Base-by-base conservation (phyloP, 495 filamentous ascomycete genomes). In the Lophium mytilinum region DNA sequence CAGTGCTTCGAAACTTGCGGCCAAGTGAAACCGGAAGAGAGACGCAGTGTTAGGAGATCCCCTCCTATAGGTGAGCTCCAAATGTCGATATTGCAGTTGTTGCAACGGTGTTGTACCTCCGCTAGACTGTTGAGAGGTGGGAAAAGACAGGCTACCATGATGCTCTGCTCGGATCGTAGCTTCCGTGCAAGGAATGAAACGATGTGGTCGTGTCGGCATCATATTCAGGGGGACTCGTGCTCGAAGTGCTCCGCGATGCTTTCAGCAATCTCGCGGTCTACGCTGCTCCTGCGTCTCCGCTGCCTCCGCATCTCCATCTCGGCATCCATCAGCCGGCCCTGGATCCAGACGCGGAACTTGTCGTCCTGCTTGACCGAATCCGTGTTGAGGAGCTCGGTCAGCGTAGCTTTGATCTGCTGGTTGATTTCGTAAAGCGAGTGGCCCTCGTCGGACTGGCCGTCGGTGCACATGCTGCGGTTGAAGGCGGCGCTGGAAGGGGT, bases 301-400 rank as follows among this genome's bases (percentile, higher is more conserved):
- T 72, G 58, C 18, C 57, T 37, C 50, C 71, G 71, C 37, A 86
- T 69, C 63, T 85, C 80, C 53, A 71, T 76, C 63, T 86, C 83
- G 39, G 80, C 78, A 62, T 85, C 80, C 77, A 85, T 82, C 24
- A 86, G 69, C 21, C 81, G 72, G 8, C 73, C 73, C 65, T 85
- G 82, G 3, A 85, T 77, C 83, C 82, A 85, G 9, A 71, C 76
- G 37, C 83, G 74, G 65, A 82, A 80, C 19, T 71, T 71, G n/a
- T 67, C 65, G 64, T 85, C 81, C 9, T 62, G 62, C 19, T 77
- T 73, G 10, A 83, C 79, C 18, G 74, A 69, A 30, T 81, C 77
- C 66, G 79, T 84, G 68, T 86, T 85, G 53, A 86, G 76, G 24
- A 86, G 73, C 63, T 83, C 81, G 3, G 83, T 86, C 57, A 86